Evolutionary conservation across 495 filamentous ascomycete genomes (phyloP), one percentile per base, ranked within the genome.

Genomic region (Lentithecium fluviatile): DNA sequence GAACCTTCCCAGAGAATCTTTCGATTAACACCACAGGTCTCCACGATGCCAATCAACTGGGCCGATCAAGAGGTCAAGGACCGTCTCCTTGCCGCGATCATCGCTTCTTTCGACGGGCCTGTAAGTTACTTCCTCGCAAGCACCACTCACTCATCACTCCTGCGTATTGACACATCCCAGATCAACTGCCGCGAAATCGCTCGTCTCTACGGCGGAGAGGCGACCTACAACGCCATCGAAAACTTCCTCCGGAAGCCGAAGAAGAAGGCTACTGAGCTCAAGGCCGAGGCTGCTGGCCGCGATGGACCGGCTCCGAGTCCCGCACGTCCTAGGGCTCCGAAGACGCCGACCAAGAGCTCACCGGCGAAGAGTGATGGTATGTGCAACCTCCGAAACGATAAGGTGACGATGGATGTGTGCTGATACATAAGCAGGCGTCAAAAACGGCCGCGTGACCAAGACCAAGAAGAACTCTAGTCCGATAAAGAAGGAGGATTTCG

Each of bases 151-250:
- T 58, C 19, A 38, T 64, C 12, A 6, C 26, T 32, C 32, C 7
- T 6, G 8, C 43, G 7, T 21, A 7, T 6, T 46, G 8, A 15
- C 43, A 7, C 13, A n/a, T 8, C 8, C 6, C 48, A 69, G 66
- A 51, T 69, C 29, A 62, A 69, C 38, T 58, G 45, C 49, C 32
- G n/a, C 8, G 40, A 62, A 21, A 56, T 69, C 12, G 66, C 66
- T 13, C 45, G 45, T 21, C 51, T 69, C 20, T 69, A 57, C 48
- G 66, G 62, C 10, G 29, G 37, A 3, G 62, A 53, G 1, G 57
- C 62, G 10, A 69, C 62, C 13, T 62, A 65, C 42, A 55, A 69
- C 47, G 25, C 62, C n/a, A 62, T 69, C 45, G 62, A 69, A 29
- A 32, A 26, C 52, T 34, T 19, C 25, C 52, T 66, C 1, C 56